Conservation (phyloP, 495 filamentous ascomycete genomes). For the Articulospora tetracladia region DNA sequence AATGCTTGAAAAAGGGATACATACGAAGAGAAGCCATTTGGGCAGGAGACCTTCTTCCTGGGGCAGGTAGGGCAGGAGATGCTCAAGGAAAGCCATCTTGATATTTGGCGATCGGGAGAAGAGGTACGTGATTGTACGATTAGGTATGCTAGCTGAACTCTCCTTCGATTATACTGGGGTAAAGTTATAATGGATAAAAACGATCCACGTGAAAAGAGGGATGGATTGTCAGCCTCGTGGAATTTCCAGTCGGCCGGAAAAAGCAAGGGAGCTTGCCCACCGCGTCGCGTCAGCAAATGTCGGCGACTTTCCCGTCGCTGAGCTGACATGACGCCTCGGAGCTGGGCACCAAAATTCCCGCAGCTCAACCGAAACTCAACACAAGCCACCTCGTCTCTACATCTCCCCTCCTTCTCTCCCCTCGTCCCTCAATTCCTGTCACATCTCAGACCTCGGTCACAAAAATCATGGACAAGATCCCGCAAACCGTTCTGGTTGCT, state of each 20-base stretch:
- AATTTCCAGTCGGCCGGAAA: no score
- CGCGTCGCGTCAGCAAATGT: neutral
- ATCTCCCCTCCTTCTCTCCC: neutral
- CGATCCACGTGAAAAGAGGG: no score
- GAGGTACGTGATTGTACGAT: neutral
- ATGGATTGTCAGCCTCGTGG: no score
- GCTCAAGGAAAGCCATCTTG: conserved; percentile 17
- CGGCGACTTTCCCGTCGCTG: neutral
- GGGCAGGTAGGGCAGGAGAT: conserved; percentile 38
- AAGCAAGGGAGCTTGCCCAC: neutral
- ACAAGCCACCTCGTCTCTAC: neutral
- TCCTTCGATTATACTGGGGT: no score
- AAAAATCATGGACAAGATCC: neutral
- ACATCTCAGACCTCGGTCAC: neutral
- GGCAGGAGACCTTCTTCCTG: conserved; percentile 57
- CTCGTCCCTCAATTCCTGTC: neutral
- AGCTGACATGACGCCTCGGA: neutral
- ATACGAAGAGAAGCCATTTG: conserved; percentile 64
- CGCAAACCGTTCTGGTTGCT: neutral
- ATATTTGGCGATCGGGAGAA: neutral
- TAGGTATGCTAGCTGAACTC: no score
- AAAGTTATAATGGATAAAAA: no score
- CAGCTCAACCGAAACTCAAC: neutral
- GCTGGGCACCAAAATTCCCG: neutral
- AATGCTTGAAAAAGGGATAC: conserved; percentile 14